These are phyloP conservation scores for Penicillium sp. DNA, from an alignment of 2,329 filamentous ascomycete species.

Conservation along the genomic window DNA sequence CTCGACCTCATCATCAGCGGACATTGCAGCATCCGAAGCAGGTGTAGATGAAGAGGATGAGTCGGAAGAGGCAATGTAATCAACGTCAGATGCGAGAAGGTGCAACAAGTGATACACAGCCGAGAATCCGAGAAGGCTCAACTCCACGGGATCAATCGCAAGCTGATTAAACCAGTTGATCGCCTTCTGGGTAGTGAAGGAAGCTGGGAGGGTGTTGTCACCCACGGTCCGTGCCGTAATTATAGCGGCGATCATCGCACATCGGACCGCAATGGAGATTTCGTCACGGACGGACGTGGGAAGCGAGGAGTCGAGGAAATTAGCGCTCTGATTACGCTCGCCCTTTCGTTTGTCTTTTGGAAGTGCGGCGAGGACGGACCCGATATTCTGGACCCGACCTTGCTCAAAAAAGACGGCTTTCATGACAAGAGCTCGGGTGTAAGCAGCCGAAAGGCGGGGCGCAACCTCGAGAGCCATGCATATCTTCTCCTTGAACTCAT, in stretches of 20 bases:
- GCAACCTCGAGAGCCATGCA: constrained; percentile 65
- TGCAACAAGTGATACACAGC: constrained; percentile 41
- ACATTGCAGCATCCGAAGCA: constrained; percentile 21
- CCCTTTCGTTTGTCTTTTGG: constrained; percentile 37
- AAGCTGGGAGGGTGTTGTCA: constrained; percentile 30
- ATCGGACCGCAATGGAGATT: constrained; percentile 52
- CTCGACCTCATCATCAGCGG: constrained; percentile 27
- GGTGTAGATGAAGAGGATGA: constrained; percentile 27
- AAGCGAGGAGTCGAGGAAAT: constrained; percentile 51
- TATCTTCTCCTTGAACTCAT: constrained; percentile 50
- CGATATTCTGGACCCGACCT: constrained; percentile 48
- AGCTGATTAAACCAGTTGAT: constrained; percentile 40
- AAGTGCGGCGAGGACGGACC: constrained; percentile 50
- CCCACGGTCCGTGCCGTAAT: constrained; percentile 36
- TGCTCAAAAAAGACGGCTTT: constrained; percentile 54
- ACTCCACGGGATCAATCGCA: constrained; percentile 40
- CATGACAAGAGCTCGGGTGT: constrained; percentile 53
- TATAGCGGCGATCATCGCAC: constrained; percentile 55
- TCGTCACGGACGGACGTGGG: constrained; percentile 48
- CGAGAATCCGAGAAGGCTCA: constrained; percentile 40
- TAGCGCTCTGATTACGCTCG: constrained; percentile 30
- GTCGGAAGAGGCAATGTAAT: constrained; percentile 34
- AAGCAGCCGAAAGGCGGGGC: constrained; percentile 69
- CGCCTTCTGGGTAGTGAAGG: constrained; percentile 38
- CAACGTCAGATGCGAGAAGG: constrained; percentile 37